Base-by-base conservation (phyloP, 495 filamentous ascomycete genomes). In the Usnea hakonensis region DNA sequence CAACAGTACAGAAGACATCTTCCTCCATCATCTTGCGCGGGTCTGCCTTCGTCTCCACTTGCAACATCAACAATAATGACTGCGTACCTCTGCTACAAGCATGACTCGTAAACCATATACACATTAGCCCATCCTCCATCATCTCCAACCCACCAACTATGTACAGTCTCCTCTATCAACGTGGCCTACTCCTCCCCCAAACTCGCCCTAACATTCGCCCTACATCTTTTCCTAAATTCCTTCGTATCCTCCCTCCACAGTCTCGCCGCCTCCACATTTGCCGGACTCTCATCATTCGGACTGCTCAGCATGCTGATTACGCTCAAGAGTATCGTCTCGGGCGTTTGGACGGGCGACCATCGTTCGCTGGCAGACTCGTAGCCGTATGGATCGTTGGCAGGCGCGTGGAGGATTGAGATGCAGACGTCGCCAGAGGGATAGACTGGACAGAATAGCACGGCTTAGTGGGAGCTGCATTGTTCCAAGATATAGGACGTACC, bases 321-420 rank as follows among this genome's bases (percentile, higher is more conserved):
- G 60, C 88, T 92, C 11, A 98, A 72, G 17, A 98, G 77, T 59
- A 98, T 97, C 5, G 90, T 93, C 76, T 97, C 95, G 52, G 95
- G 95, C 2, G 89, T 93, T 73, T 97, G 94, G 2, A 97, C 94
- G n/a, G 94, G 94, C 28, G 84, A 90, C 94, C 94, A 98, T 53
- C 94, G 84, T 79, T 98, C 94, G 36, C 85, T 79, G n/a, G 90
- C 91, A 16, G 82, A 81, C 73, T 97, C 95, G 74, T 98, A 98
- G 30, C 94, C 93, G 75, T 90, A 96, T 69, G 91, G 88, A 71
- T 98, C 94, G 70, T 97, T 91, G 77, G 92, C 91, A 2, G 95
- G 95, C 1, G 92, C 90, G 75, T 98, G 95, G 28, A 98, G 80
- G 77, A 98, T 97, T 38, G 89, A 94, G 71, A 98, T 97, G 79